Percentiles rank a stretch among this genome's conserved stretches.
Conservation (phyloP, 306 rosid genomes). For the Inga leiocalycina region DNA sequence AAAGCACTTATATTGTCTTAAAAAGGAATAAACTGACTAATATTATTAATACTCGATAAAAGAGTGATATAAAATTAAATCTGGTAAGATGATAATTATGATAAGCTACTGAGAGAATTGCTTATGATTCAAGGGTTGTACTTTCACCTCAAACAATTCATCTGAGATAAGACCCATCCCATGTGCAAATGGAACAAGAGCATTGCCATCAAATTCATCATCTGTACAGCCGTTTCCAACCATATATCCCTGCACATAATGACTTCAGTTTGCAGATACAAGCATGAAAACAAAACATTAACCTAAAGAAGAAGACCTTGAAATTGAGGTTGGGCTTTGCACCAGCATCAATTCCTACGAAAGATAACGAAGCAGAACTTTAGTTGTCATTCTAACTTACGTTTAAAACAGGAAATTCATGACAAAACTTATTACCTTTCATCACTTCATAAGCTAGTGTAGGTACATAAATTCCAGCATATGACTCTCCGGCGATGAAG, state of each 20-base stretch:
- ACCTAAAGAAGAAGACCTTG: constrained; percentile 46
- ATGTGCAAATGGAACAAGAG: constrained; percentile 90
- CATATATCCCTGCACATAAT: constrained; percentile 71
- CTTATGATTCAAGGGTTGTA: neutral
- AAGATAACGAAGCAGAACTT: constrained; percentile 15
- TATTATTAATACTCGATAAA: neutral
- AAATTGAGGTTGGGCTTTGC: constrained; percentile 60
- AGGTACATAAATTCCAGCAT: constrained; percentile 93
- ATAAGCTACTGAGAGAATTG: constrained; percentile 2
- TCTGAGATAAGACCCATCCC: constrained; percentile 97
- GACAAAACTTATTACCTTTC: constrained; percentile 59
- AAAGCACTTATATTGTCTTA: neutral
- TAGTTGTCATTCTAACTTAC: constrained; percentile 9
- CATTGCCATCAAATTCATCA: constrained; percentile 80
- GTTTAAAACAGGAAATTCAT: neutral
- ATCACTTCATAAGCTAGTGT: constrained; percentile 74
- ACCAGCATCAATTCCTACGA: constrained; percentile 55
- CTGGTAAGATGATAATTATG: constrained; percentile 16
- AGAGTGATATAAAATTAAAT: neutral
- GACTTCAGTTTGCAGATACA: constrained; percentile 13
- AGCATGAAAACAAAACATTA: constrained; percentile 22
- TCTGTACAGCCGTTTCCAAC: constrained; percentile 95
- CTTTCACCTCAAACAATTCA: constrained; percentile 72
- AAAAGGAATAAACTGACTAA: constrained; percentile 4
- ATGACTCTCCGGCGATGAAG: constrained; percentile 90